Conservation (phyloP, 192 early-diverging fungal species). For the Hyaloraphidium curvatum region DNA sequence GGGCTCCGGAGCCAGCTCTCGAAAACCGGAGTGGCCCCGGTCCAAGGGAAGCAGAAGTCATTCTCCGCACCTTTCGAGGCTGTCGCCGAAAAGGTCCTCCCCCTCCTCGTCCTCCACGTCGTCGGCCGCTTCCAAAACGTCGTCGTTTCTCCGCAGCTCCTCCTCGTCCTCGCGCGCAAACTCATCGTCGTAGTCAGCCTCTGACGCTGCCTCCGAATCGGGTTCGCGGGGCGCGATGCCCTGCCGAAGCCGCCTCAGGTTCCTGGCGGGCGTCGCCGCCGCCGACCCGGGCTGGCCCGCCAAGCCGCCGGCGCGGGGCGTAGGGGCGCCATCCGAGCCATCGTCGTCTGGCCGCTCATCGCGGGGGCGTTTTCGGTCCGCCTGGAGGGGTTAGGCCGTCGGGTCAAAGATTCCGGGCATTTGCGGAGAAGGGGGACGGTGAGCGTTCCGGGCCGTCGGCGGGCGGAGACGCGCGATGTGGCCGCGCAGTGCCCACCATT, state of each 20-base stretch:
- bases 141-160: slow-evolving; percentile 15
- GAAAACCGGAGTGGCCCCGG: background rate
- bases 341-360: background rate
- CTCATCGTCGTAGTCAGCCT: background rate
- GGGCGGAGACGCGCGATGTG: too few relatives aligned
- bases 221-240: background rate
- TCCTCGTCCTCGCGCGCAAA: slow-evolving; percentile 11
- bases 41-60: background rate
- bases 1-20: background rate
- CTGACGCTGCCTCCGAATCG: background rate
- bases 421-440: too few relatives aligned
- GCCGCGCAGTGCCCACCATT: too few relatives aligned
- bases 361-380: slow-evolving; percentile 3
- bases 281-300: too few relatives aligned
- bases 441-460: too few relatives aligned
- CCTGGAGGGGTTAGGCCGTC: too few relatives aligned
- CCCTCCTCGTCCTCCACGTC: slow-evolving; percentile 52
- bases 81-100: slow-evolving; percentile 76
- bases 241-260: background rate
- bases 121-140: slow-evolving; percentile 7
- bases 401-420: too few relatives aligned
- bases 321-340: background rate
- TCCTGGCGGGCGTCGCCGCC: background rate
- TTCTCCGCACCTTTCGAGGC: slow-evolving; percentile 58
- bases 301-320: too few relatives aligned